phyloP scores from a whole-genome alignment of 169 alveolate genomes.

The Theileria orientalis region DNA sequence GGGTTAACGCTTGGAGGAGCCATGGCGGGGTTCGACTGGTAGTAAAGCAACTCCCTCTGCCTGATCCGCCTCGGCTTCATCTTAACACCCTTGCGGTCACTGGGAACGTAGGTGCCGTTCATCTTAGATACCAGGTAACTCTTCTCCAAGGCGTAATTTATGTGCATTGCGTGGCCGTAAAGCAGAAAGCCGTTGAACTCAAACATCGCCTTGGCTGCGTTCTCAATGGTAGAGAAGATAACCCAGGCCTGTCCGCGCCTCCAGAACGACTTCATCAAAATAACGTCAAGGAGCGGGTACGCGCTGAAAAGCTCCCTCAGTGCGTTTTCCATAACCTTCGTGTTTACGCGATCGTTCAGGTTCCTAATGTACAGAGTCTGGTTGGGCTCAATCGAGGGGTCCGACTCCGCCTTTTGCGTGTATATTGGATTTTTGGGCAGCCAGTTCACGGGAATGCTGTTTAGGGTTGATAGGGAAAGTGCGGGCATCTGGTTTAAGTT shows the following conservation, averaged over 20 bases:
- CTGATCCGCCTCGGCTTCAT: conserved; percentile 77
- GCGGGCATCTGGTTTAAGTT: conserved; percentile 19
- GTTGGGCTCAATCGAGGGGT: conserved; percentile 73
- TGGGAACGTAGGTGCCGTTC: conserved; percentile 74
- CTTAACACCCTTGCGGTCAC: conserved; percentile 79
- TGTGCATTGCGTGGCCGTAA: conserved; percentile 77
- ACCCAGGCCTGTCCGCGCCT: conserved; percentile 84
- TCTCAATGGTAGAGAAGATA: conserved; percentile 67
- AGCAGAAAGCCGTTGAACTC: conserved; percentile 74
- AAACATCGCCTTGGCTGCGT: conserved; percentile 74
- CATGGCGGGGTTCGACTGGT: conserved; percentile 2
- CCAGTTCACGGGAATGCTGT: not conserved
- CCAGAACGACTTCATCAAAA: conserved; percentile 83
- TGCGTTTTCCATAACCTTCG: conserved; percentile 61
- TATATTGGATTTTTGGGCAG: conserved; percentile 36
- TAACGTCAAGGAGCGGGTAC: conserved; percentile 67
- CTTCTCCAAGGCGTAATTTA: conserved; percentile 76
- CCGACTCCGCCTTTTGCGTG: conserved; percentile 68
- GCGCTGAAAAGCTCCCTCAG: conserved; percentile 67
- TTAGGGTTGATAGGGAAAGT: too few species aligned
- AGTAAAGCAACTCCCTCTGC: conserved; percentile 72
- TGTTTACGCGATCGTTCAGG: conserved; percentile 70
- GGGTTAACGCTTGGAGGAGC: not conserved
- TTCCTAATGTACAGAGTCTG: conserved; percentile 72
- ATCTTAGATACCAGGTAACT: conserved; percentile 76